phyloP scores from a whole-genome alignment of 768 basidiomycete genomes.

The Lactifluus piperatus region DNA sequence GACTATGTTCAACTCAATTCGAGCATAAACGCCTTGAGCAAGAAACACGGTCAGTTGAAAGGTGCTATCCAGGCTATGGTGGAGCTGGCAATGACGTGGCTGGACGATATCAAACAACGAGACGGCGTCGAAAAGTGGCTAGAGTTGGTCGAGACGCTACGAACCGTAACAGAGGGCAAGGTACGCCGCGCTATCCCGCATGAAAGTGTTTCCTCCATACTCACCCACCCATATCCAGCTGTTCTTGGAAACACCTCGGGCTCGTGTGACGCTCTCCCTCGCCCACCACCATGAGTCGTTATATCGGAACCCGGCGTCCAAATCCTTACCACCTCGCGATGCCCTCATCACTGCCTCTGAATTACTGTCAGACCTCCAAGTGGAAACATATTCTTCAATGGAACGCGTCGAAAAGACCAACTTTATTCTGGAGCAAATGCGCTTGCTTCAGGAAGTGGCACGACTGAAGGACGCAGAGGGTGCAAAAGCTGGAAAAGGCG shows the following conservation, averaged over 20 bases:
- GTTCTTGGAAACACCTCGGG: slow-evolving; percentile 93
- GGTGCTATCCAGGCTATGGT: slow-evolving; percentile 86
- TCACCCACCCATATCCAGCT: slow-evolving; percentile 43
- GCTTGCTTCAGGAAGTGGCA: slow-evolving; percentile 72
- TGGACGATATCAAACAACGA: slow-evolving; percentile 61
- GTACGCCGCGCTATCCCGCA: slow-evolving; percentile 35
- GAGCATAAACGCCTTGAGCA: slow-evolving; percentile 61
- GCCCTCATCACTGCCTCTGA: slow-evolving; percentile 83
- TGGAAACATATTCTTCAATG: slow-evolving; percentile 99
- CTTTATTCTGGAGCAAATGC: slow-evolving; percentile 97
- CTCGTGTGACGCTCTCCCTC: slow-evolving; percentile 84
- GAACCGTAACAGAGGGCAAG: slow-evolving; percentile 94
- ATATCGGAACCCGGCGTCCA: slow-evolving; percentile 37
- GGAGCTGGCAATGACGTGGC: slow-evolving; percentile 74
- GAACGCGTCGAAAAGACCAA: slow-evolving; percentile 96
- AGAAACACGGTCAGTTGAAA: slow-evolving; percentile 97
- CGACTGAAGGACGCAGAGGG: slow-evolving; percentile 63
- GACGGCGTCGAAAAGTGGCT: slow-evolving; percentile 74
- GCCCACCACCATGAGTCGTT: slow-evolving; percentile 79
- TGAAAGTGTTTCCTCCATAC: not conserved
- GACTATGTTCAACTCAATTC: slow-evolving; percentile 66
- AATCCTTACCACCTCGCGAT: slow-evolving; percentile 34
- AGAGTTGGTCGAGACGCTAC: slow-evolving; percentile 80
- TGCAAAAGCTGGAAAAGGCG: slow-evolving; percentile 38
- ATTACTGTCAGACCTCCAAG: slow-evolving; percentile 87